Conservation (phyloP, 371 early-diverging fungal genomes). For the Actinomucor elegans region DNA sequence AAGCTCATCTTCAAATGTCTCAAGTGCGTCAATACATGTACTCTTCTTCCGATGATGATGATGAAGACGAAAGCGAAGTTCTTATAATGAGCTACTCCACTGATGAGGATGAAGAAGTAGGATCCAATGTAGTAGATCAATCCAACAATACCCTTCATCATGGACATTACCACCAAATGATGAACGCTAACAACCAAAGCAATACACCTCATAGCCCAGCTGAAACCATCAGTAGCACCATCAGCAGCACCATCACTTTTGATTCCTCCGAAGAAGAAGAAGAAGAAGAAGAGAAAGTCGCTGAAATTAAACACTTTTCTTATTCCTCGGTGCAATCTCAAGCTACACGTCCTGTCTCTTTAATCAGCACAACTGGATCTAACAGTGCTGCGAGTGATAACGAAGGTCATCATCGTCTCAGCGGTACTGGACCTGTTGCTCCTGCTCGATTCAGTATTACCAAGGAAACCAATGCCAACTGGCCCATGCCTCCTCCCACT, state of each 20-base stretch:
- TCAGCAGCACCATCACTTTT: constrained; percentile 12
- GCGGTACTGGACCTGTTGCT: not conserved
- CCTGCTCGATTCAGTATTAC: not conserved
- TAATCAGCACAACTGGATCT: constrained; percentile 1
- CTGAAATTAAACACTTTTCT: constrained; percentile 25
- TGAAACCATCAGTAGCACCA: constrained; percentile 8
- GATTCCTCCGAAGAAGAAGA: constrained; percentile 19
- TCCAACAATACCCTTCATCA: constrained; percentile 1
- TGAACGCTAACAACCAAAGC: not conserved
- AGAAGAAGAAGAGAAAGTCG: constrained; percentile 18
- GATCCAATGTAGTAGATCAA: too few relatives aligned
- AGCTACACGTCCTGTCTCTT: constrained; percentile 8
- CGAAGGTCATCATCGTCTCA: not conserved
- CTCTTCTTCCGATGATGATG: constrained; percentile 12
- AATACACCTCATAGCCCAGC: constrained; percentile 15
- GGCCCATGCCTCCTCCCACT: constrained; percentile 33
- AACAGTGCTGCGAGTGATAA: not conserved
- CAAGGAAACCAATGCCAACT: constrained; percentile 18
- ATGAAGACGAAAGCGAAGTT: constrained; percentile 9
- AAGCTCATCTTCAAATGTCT: constrained; percentile 12
- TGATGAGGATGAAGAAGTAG: constrained; percentile 18
- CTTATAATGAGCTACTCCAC: constrained; percentile 10
- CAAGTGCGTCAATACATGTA: constrained; percentile 19
- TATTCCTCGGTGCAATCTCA: constrained; percentile 24
- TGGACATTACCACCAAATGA: not conserved